These are phyloP conservation scores for Pseudohyphozyma bogoriensis DNA, from an alignment of 768 basidiomycete genomes.

Conservation along the genomic window DNA sequence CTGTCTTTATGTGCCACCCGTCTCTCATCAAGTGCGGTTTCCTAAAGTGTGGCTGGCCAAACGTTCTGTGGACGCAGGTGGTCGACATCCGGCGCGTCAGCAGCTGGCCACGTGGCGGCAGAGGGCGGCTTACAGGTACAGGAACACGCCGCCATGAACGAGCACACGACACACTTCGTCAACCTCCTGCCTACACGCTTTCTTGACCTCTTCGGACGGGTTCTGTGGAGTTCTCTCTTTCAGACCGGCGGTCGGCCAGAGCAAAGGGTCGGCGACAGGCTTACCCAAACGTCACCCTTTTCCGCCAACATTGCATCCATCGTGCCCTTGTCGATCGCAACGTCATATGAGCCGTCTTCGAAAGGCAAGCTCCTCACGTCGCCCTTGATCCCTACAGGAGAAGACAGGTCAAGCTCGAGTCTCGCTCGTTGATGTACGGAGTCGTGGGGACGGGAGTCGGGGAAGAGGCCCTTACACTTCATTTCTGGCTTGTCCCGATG, in stretches of 20 bases:
- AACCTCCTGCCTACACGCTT: conserved; percentile 64
- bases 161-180: conserved; percentile 60
- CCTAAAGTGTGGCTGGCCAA: conserved; percentile 81
- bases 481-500: conserved; percentile 50
- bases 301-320: conserved; percentile 86
- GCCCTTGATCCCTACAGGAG: conserved; percentile 52
- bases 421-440: too few relatives aligned
- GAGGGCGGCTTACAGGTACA: conserved; percentile 48
- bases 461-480: conserved; percentile 44
- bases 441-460: too few relatives aligned
- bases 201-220: conserved; percentile 60
- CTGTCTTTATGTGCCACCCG: conserved; percentile 54
- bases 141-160: conserved; percentile 48
- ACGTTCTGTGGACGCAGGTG: conserved; percentile 48
- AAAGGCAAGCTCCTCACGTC: conserved; percentile 63
- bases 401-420: not conserved
- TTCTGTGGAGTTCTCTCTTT: too few relatives aligned
- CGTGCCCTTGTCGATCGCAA: conserved; percentile 80
- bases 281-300: conserved; percentile 63
- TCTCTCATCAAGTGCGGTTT: conserved; percentile 53
- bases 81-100: not conserved
- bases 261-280: not conserved
- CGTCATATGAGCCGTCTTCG: conserved; percentile 54
- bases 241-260: too few relatives aligned
- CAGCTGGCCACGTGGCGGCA: not conserved